A percentile compares a stretch with the other conserved stretches of the same genome.
Evolutionary conservation across 495 filamentous ascomycete genomes (phyloP).

Genomic region (Xylaria acuta): DNA sequence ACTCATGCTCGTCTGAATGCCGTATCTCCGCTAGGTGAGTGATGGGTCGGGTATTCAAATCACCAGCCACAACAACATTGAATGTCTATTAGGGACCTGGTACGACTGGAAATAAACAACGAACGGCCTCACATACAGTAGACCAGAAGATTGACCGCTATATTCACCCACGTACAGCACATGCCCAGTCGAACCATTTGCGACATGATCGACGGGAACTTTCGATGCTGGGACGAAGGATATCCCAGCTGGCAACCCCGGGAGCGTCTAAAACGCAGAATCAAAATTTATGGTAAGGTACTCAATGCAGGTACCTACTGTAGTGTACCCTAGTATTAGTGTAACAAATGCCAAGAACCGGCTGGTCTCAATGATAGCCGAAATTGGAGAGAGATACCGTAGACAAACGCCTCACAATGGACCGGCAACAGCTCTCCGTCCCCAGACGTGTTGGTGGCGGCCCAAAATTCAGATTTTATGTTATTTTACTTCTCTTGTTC

Average conservation of each 20-base stretch:
- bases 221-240: background rate
- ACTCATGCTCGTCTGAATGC: background rate
- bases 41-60: constrained; percentile 15
- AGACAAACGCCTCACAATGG: background rate
- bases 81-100: background rate
- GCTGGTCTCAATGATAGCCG: background rate
- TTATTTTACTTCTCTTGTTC: background rate
- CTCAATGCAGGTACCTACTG: background rate
- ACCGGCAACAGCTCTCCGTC: background rate
- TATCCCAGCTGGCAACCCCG: background rate
- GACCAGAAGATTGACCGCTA: background rate
- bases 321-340: too few relatives aligned
- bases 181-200: background rate
- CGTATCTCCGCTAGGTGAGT: background rate
- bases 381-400: background rate
- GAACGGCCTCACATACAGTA: background rate
- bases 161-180: background rate
- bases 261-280: background rate
- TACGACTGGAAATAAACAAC: background rate
- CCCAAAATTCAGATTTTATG: too few relatives aligned
- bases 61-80: background rate
- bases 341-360: too few relatives aligned
- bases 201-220: background rate
- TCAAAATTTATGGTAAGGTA: background rate
- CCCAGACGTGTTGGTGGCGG: background rate